Base-by-base conservation (phyloP, 2,329 filamentous ascomycete genomes). In the Mollisia scopiformis region DNA sequence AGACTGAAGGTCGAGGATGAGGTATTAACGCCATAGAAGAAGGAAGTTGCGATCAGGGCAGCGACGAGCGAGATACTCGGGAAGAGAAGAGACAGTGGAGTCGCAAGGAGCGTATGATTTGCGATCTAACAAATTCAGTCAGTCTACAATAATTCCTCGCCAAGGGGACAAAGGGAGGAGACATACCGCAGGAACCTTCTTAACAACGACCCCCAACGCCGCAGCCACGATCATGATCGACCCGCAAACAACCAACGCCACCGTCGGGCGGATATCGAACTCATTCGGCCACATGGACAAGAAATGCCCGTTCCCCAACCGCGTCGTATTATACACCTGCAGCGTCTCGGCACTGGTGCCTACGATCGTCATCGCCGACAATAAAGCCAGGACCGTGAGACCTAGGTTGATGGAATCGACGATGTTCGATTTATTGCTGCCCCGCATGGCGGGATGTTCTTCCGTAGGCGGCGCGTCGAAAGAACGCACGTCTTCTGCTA, bases 281-380 rank as follows among this genome's bases (percentile, higher is more conserved):
- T 80, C 73, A 14, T 77, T 73, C 0, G 86, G 86, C 86, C 86
- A 88, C 52, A 88, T 69, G 0, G 84, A 77, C 19, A 88, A 77
- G 23, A 81, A 68, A 67, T 77, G 83, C 49, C 80, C 77, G n/a
- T 78, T 75, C 19, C 71, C 70, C 0, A 81, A 68, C 16, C 81
- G 78, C 1, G 86, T 88, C 28, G 75, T 74, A 65, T 84, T 78
- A 74, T 86, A 88, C 37, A 84, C 80, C 30, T 77, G 72, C 43
- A 88, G 73, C 6, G 82, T 78, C 69, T 87, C 78, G 65, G 78
- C 82, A 2, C 84, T 79, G 11, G 85, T 77, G 27, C 81, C 84
- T 7, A 88, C 74, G 55, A 85, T 77, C 19, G 77, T 79, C 65
- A 87, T 69, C 58, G 80, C 80, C 56, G 80, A 78, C 19, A 81